These are phyloP conservation scores for Apiospora marii DNA, from an alignment of 2,329 filamentous ascomycete genomes.

Conservation along the genomic window DNA sequence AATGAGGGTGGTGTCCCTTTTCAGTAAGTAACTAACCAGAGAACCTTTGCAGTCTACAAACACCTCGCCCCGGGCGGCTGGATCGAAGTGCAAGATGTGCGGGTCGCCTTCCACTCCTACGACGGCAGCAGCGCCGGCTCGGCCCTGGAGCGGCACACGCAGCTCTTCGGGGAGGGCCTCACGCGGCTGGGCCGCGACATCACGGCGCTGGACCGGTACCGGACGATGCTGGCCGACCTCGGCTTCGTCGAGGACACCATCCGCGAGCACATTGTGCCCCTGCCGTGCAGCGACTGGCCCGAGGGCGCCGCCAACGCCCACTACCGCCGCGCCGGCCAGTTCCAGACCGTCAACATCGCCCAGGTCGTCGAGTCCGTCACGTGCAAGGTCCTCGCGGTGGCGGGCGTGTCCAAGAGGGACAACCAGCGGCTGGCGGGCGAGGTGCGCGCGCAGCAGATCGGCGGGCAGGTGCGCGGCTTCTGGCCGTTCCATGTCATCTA, in stretches of 20 bases:
- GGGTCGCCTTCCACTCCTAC: constrained; percentile 48
- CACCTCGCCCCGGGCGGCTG: constrained; percentile 45
- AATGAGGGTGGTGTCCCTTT: not conserved
- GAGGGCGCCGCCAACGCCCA: not conserved
- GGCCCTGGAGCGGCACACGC: constrained; percentile 19
- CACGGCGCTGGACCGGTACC: constrained; percentile 23
- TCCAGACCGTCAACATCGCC: not conserved
- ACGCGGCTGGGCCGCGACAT: constrained; percentile 21
- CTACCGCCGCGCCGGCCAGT: not conserved
- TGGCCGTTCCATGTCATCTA: not conserved
- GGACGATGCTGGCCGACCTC: constrained; percentile 4
- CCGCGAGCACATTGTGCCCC: not conserved
- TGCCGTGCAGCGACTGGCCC: constrained; percentile 23
- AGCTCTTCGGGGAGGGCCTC: constrained; percentile 4
- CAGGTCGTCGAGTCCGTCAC: constrained; percentile 23
- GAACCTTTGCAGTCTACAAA: not conserved
- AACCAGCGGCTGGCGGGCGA: not conserved
- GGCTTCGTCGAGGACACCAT: constrained; percentile 21
- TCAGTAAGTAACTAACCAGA: not conserved
- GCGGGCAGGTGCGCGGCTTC: not conserved
- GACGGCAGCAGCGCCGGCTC: constrained; percentile 37
- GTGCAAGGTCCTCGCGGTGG: not conserved
- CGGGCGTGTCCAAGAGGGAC: not conserved
- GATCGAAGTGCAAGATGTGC: constrained; percentile 56
- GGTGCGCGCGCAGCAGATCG: not conserved